These are phyloP conservation scores for Euphorbia pulcherrima DNA, from an alignment of 345 rosid genomes.

Conservation along the genomic window DNA sequence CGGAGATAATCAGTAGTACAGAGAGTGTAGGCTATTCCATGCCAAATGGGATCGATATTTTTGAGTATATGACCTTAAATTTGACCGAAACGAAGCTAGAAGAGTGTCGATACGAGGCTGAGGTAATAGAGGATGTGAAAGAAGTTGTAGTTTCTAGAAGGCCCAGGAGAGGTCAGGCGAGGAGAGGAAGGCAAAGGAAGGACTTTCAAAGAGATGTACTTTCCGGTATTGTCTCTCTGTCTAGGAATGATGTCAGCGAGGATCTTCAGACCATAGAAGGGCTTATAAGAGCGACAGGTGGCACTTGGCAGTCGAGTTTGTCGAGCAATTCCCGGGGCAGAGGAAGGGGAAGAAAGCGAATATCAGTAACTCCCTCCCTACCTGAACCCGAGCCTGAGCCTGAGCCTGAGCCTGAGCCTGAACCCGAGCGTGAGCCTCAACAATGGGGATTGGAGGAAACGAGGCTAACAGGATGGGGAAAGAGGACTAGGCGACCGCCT, in stretches of 20 bases:
- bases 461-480: slow-evolving; percentile 73
- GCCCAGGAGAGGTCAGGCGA: slow-evolving; percentile 58
- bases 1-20: slow-evolving; percentile 37
- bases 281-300: slow-evolving; percentile 59
- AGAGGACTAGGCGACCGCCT: slow-evolving; percentile 73
- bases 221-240: slow-evolving; percentile 53
- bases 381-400: slow-evolving; percentile 19
- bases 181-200: slow-evolving; percentile 66
- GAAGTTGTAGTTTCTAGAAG: slow-evolving; percentile 34
- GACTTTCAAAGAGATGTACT: slow-evolving; percentile 78
- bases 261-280: slow-evolving; percentile 72
- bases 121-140: slow-evolving; percentile 32
- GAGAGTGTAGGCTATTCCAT: slow-evolving; percentile 8
- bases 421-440: slow-evolving; percentile 27
- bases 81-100: slow-evolving; percentile 46
- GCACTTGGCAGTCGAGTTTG: slow-evolving; percentile 49
- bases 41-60: slow-evolving; percentile 46
- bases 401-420: slow-evolving; percentile 12
- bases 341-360: slow-evolving; percentile 50
- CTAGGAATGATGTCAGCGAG: slow-evolving; percentile 60
- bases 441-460: slow-evolving; percentile 43
- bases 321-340: slow-evolving; percentile 31
- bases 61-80: slow-evolving; percentile 64
- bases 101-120: slow-evolving; percentile 37
- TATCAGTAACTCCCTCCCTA: slow-evolving; percentile 2